Evolutionary conservation across 2,329 filamentous ascomycete species (phyloP).

Genomic region (Monosporascus sp.): DNA sequence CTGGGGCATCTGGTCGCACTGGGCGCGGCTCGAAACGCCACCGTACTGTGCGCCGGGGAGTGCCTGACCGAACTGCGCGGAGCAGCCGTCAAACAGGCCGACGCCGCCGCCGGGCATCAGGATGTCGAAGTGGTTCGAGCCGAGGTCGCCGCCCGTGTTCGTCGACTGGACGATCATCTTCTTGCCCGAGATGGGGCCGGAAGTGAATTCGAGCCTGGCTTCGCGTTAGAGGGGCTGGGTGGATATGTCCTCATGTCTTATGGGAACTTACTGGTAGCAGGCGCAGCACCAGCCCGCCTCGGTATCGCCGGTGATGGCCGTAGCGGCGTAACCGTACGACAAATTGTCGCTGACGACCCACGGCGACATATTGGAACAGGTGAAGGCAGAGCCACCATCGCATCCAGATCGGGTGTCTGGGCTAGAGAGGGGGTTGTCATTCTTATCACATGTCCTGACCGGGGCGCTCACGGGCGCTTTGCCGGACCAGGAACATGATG

Average conservation of each 20-base stretch:
- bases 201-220: conserved; percentile 27
- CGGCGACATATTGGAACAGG: conserved; percentile 47
- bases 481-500: conserved; percentile 45
- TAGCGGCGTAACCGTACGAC: conserved; percentile 53
- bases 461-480: conserved; percentile 39
- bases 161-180: conserved; percentile 53
- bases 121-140: conserved; percentile 47
- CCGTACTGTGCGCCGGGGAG: conserved; percentile 40
- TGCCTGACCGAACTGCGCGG: conserved; percentile 33
- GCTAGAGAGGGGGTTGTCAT: conserved; percentile 39
- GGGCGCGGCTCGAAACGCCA: conserved; percentile 35
- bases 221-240: background rate
- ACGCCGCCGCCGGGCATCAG: conserved; percentile 43
- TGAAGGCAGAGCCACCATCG: conserved; percentile 43
- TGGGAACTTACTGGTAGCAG: conserved; percentile 42
- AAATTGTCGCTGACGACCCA: conserved; percentile 45
- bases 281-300: conserved; percentile 50
- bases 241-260: background rate
- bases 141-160: conserved; percentile 50
- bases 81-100: conserved; percentile 43
- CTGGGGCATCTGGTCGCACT: conserved; percentile 39
- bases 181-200: conserved; percentile 43
- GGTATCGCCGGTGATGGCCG: conserved; percentile 37
- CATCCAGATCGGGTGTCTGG: conserved; percentile 40
- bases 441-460: conserved; percentile 38